A percentile compares a stretch with the other conserved stretches of the same genome.
These are phyloP conservation scores for Omphalea diandra DNA, from an alignment of 441 rosid species.

Conservation along the genomic window DNA sequence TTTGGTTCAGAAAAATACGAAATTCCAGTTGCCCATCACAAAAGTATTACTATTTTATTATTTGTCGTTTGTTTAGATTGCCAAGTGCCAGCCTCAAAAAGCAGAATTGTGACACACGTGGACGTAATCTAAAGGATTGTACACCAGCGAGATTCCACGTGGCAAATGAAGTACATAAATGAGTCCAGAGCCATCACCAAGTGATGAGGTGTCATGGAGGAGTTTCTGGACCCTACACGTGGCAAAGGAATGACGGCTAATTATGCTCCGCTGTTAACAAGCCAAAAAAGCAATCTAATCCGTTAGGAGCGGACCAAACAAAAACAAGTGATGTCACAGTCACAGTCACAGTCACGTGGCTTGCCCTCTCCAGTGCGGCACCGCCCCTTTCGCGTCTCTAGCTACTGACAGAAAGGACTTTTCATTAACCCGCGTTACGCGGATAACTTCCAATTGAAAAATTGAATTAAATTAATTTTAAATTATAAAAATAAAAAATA, in stretches of 20 bases:
- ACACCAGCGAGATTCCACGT: neutral
- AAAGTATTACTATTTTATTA: too few relatives aligned
- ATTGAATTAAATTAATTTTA: too few relatives aligned
- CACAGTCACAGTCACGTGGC: conserved; percentile 48
- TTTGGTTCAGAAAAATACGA: too few relatives aligned
- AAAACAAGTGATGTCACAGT: neutral
- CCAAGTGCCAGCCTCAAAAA: neutral
- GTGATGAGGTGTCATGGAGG: conserved; percentile 19
- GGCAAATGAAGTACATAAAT: neutral
- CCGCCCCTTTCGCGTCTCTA: conserved; percentile 34
- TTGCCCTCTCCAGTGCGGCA: conserved; percentile 42
- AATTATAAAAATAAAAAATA: too few relatives aligned
- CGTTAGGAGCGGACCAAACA: conserved; percentile 4
- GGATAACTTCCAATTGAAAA: too few relatives aligned
- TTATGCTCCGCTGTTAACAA: neutral
- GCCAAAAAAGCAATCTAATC: conserved; percentile 18
- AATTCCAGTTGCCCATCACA: too few relatives aligned
- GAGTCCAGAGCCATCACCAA: conserved; percentile 9
- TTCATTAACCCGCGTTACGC: too few relatives aligned
- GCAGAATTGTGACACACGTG: conserved; percentile 6
- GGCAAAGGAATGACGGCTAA: conserved; percentile 23
- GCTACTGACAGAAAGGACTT: neutral
- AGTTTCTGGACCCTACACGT: conserved; percentile 17
- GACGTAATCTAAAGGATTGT: neutral
- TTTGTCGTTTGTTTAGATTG: too few relatives aligned